phyloP scores from a whole-genome alignment of 345 rosid species.

The Dipteronia sinensis region DNA sequence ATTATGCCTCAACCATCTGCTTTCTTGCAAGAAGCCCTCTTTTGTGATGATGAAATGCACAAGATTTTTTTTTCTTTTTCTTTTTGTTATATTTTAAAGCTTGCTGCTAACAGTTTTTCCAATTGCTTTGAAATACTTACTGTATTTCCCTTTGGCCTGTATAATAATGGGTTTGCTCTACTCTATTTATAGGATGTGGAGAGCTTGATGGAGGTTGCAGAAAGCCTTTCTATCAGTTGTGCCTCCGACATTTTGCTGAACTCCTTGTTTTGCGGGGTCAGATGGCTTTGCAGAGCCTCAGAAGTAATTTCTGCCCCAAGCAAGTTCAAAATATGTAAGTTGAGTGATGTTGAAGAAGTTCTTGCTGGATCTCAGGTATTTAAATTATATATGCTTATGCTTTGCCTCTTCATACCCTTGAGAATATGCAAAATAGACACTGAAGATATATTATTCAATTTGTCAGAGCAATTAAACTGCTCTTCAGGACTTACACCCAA shows the following conservation, averaged over 20 bases:
- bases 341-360: slow-evolving; percentile 57
- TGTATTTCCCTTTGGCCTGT: slow-evolving; percentile 11
- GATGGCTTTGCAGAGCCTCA: slow-evolving; percentile 60
- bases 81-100: not conserved
- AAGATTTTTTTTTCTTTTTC: not conserved
- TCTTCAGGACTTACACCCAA: slow-evolving; percentile 7
- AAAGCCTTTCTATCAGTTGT: slow-evolving; percentile 28
- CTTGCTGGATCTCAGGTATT: slow-evolving; percentile 54
- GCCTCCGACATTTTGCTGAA: slow-evolving; percentile 34
- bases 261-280: slow-evolving; percentile 42
- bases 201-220: slow-evolving; percentile 43
- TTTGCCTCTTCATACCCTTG: not conserved
- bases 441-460: slow-evolving; percentile 5
- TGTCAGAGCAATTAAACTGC: slow-evolving; percentile 8
- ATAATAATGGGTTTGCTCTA: slow-evolving; percentile 9
- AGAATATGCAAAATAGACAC: not conserved
- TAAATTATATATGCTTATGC: not conserved
- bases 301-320: slow-evolving; percentile 35
- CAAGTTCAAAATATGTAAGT: slow-evolving; percentile 39
- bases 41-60: not conserved
- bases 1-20: not conserved
- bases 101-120: not conserved
- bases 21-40: not conserved
- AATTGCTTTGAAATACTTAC: not conserved
- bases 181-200: slow-evolving; percentile 52